These are phyloP conservation scores for Rheum nobile DNA, from an alignment of 148 eudicot species.

Conservation along the genomic window DNA sequence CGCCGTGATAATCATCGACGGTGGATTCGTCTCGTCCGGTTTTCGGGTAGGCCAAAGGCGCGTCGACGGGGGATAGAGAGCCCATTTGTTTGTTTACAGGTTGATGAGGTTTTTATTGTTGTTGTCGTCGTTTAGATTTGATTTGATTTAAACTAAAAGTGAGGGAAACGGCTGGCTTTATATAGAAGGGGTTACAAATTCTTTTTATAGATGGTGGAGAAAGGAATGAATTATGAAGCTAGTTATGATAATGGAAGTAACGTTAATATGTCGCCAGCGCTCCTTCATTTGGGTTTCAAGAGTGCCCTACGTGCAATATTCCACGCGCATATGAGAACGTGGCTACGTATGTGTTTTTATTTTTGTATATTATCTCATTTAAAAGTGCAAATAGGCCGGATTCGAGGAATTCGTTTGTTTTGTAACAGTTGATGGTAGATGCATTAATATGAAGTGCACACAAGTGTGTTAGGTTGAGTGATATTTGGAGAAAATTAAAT, in stretches of 20 bases:
- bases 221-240: background rate
- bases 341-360: no score
- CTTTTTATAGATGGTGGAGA: background rate
- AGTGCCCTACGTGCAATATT: background rate
- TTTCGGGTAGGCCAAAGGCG: constrained; percentile 44
- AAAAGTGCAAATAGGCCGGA: no score
- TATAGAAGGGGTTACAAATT: background rate
- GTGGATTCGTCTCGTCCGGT: constrained; percentile 62
- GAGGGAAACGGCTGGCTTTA: background rate
- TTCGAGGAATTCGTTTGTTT: no score
- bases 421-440: no score
- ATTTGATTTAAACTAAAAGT: background rate
- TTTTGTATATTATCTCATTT: no score
- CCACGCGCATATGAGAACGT: background rate
- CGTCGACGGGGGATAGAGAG: constrained; percentile 29
- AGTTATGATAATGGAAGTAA: background rate
- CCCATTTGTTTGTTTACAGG: constrained; percentile 41
- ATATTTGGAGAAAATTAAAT: no score
- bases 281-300: background rate
- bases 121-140: background rate
- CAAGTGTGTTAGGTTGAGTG: no score
- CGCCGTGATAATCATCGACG: constrained; percentile 74
- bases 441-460: no score
- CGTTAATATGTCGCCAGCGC: background rate
- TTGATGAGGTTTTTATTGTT: background rate